Percentiles rank a stretch among this genome's conserved stretches.
Evolutionary conservation across 73 alveolate species (phyloP).

Genomic region (Paraurostyla sp.): DNA sequence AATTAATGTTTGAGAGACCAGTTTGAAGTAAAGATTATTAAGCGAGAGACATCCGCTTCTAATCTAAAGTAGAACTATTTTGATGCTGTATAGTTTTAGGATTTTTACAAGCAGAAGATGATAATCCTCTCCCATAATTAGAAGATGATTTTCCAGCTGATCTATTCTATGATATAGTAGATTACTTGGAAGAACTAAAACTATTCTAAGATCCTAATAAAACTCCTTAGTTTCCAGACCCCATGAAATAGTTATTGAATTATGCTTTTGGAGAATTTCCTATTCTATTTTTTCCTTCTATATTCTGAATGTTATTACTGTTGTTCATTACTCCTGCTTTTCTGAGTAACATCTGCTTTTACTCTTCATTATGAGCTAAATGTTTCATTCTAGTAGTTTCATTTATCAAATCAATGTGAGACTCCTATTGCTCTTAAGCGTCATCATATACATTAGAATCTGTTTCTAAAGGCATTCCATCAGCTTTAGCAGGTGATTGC

Average conservation of each 20-base stretch:
- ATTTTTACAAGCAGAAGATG: constrained; percentile 23
- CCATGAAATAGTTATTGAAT: not conserved
- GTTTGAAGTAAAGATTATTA: not conserved
- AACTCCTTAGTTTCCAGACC: not conserved
- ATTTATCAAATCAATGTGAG: constrained; percentile 58
- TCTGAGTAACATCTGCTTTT: not conserved
- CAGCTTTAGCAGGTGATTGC: constrained; percentile 50
- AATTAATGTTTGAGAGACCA: not conserved
- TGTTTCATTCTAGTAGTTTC: constrained; percentile 63
- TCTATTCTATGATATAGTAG: not conserved
- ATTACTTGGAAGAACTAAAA: not conserved
- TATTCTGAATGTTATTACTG: too few species aligned
- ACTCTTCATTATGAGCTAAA: constrained; percentile 25
- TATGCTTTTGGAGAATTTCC: constrained; percentile 52
- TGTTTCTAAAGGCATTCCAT: constrained; percentile 64
- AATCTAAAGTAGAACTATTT: not conserved
- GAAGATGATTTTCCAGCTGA: not conserved
- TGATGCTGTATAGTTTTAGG: not conserved
- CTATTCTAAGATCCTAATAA: not conserved
- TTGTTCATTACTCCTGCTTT: too few species aligned
- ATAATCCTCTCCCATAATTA: not conserved
- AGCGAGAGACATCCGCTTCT: not conserved
- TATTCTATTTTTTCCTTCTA: too few species aligned
- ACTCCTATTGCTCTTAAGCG: constrained; percentile 37
- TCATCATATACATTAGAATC: constrained; percentile 62